phyloP scores from a whole-genome alignment of 2,329 filamentous ascomycete genomes.

The Metarhizium guizhouense region DNA sequence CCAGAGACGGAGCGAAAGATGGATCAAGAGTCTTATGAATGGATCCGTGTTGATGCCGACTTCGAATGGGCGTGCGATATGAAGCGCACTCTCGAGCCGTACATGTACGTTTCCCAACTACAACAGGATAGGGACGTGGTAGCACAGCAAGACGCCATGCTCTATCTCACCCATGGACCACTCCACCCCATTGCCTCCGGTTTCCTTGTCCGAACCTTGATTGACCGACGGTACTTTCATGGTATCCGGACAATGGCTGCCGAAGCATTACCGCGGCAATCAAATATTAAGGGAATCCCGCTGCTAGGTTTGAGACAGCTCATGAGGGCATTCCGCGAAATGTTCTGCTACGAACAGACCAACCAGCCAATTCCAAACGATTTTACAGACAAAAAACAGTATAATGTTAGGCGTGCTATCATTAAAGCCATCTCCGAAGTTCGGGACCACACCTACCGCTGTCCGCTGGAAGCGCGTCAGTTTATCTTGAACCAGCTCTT shows the following conservation, averaged over 20 bases:
- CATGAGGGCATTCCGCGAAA: conserved; percentile 73
- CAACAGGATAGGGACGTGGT: conserved; percentile 96
- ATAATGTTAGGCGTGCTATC: conserved; percentile 77
- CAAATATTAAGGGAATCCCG: conserved; percentile 53
- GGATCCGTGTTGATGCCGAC: conserved; percentile 96
- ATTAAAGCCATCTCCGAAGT: conserved; percentile 72
- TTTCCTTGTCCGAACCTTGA: conserved; percentile 78
- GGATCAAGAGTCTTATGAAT: conserved; percentile 95
- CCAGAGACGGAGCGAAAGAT: conserved; percentile 82
- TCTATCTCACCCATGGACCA: conserved; percentile 59
- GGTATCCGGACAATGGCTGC: conserved; percentile 85
- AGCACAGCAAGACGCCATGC: conserved; percentile 69
- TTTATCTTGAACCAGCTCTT: conserved; percentile 85
- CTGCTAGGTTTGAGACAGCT: conserved; percentile 80
- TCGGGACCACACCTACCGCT: conserved; percentile 63
- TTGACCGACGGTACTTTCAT: conserved; percentile 89
- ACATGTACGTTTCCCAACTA: conserved; percentile 96
- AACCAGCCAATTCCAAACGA: conserved; percentile 82
- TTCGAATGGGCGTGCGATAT: conserved; percentile 96
- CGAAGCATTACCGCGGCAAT: conserved; percentile 66
- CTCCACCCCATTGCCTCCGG: conserved; percentile 79
- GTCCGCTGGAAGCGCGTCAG: conserved; percentile 67
- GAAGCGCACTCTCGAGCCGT: conserved; percentile 72
- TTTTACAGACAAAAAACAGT: conserved; percentile 78
- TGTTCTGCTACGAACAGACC: conserved; percentile 76